These are phyloP conservation scores for Plantago coronopus DNA, from an alignment of 305 asterid species.

Conservation along the genomic window DNA sequence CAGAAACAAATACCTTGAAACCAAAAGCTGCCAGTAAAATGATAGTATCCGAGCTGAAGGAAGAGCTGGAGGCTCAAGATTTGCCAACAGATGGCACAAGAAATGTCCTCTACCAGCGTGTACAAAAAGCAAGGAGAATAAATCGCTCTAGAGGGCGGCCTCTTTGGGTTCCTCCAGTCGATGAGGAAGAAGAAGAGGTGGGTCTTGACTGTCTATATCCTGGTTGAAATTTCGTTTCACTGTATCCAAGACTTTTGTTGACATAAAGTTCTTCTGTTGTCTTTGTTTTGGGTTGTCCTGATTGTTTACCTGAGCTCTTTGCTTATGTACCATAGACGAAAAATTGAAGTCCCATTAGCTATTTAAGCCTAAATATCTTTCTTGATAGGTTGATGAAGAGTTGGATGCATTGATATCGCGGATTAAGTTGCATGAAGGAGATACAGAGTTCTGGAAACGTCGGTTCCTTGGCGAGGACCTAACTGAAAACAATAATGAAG, in stretches of 20 bases:
- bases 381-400: slow-evolving; percentile 76
- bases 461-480: slow-evolving; percentile 96
- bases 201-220: slow-evolving; percentile 21
- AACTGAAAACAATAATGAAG: slow-evolving; percentile 54
- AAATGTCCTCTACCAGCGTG: slow-evolving; percentile 97
- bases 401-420: slow-evolving; percentile 87
- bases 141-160: slow-evolving; percentile 98
- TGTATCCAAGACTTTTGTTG: slow-evolving; percentile 11
- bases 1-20: slow-evolving; percentile 73
- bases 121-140: slow-evolving; percentile 97
- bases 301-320: slow-evolving; percentile 10
- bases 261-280: slow-evolving; percentile 9
- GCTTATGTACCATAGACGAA: slow-evolving; percentile 2
- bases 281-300: neutral
- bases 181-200: slow-evolving; percentile 98
- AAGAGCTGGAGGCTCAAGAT: slow-evolving; percentile 97
- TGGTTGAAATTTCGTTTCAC: slow-evolving; percentile 4
- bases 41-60: slow-evolving; percentile 89
- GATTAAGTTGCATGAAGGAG: slow-evolving; percentile 86
- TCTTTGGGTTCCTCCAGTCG: slow-evolving; percentile 98
- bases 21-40: slow-evolving; percentile 99
- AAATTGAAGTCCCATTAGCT: slow-evolving; percentile 7
- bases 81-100: slow-evolving; percentile 96
- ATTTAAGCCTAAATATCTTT: slow-evolving; percentile 9
- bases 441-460: slow-evolving; percentile 95